Evolutionary conservation across 352 stramenopile species (phyloP).

Genomic region (Phytophthora capsici): DNA sequence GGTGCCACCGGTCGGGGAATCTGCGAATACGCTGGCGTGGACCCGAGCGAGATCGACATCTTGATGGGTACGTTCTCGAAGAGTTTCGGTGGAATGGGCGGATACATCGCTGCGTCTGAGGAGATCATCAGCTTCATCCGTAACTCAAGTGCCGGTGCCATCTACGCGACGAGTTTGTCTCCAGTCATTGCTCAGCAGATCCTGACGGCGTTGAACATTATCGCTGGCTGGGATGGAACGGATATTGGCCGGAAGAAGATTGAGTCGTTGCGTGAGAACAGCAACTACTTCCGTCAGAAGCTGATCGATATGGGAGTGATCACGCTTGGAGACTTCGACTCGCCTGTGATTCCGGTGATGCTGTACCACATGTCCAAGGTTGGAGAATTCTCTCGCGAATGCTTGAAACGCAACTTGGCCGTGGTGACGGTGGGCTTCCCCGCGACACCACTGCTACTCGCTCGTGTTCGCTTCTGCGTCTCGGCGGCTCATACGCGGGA

Average conservation of each 20-base stretch:
- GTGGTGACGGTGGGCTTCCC: conserved; percentile 99
- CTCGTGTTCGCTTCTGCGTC: conserved; percentile 97
- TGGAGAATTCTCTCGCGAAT: conserved; percentile 96
- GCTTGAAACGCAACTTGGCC: conserved; percentile 93
- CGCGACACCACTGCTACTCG: conserved; percentile 94
- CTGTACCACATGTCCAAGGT: conserved; percentile 99
- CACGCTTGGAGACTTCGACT: conserved; percentile 96
- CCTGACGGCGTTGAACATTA: conserved; percentile 91
- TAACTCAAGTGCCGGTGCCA: conserved; percentile 59
- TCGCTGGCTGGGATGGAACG: conserved; percentile 96
- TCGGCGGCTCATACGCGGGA: conserved; percentile 94
- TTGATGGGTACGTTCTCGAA: conserved; percentile 99
- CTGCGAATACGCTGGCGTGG: conserved; percentile 95
- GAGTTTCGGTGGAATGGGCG: conserved; percentile 98
- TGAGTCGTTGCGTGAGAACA: conserved; percentile 94
- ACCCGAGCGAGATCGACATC: conserved; percentile 97
- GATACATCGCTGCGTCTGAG: conserved; percentile 95
- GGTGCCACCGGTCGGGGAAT: conserved; percentile 94
- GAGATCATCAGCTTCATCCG: conserved; percentile 74
- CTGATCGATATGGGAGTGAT: conserved; percentile 94
- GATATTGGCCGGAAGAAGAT: conserved; percentile 95
- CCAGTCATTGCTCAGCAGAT: conserved; percentile 67
- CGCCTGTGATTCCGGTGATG: conserved; percentile 98
- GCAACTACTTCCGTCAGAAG: conserved; percentile 97
- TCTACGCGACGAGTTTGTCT: conserved; percentile 71